These are phyloP conservation scores for Venturia aucupariae DNA, from an alignment of 2,329 filamentous ascomycete species.

Conservation along the genomic window DNA sequence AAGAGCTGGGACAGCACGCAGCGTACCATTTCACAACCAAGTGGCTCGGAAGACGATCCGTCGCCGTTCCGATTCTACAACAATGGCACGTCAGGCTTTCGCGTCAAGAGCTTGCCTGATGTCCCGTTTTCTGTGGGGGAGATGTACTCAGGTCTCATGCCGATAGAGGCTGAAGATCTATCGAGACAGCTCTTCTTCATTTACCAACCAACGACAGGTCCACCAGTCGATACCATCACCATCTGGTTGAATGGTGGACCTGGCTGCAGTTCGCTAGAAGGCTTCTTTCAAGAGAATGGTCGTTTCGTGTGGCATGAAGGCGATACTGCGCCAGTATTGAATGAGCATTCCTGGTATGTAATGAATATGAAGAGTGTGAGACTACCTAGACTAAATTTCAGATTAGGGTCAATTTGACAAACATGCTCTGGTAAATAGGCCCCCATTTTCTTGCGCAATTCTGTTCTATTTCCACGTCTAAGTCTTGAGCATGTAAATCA, in stretches of 20 bases:
- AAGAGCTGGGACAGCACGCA: neutral
- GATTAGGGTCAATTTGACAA: slow-evolving; percentile 15
- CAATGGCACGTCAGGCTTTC: slow-evolving; percentile 1
- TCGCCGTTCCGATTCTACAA: slow-evolving; percentile 7
- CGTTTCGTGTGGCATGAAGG: slow-evolving; percentile 8
- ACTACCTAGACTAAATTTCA: neutral
- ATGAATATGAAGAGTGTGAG: neutral
- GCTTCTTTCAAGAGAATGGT: slow-evolving; percentile 16
- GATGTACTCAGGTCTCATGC: slow-evolving; percentile 15
- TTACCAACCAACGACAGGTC: slow-evolving; percentile 19
- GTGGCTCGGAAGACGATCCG: neutral
- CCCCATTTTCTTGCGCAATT: neutral
- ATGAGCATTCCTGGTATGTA: slow-evolving; percentile 12
- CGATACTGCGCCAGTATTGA: slow-evolving; percentile 3
- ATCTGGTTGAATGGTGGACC: slow-evolving; percentile 20
- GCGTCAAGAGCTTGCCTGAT: slow-evolving; percentile 11
- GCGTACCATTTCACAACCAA: neutral
- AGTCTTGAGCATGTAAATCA: neutral
- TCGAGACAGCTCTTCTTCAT: slow-evolving; percentile 16
- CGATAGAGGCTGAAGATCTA: slow-evolving; percentile 8
- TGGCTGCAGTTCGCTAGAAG: slow-evolving; percentile 16
- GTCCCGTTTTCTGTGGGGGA: slow-evolving; percentile 14
- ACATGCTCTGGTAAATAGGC: slow-evolving; percentile 16
- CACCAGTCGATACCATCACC: slow-evolving; percentile 18
- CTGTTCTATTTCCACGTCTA: neutral